Conservation (phyloP, 2,329 filamentous ascomycete species). For the Knufia petricola region DNA sequence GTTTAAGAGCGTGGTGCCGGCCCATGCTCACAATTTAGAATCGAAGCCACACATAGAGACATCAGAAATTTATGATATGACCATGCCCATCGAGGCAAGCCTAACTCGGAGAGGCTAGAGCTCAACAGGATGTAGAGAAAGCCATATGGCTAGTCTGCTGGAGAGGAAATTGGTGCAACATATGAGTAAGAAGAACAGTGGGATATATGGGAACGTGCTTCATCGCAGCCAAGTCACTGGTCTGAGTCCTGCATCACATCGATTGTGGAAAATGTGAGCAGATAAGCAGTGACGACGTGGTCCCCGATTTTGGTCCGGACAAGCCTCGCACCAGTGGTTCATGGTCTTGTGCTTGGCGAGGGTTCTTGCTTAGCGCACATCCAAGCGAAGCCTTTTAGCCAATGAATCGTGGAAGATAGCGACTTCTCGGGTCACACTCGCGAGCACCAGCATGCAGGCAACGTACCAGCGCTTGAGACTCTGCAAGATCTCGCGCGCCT, state of each 20-base stretch:
- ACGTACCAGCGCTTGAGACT: not conserved
- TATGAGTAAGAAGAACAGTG: not conserved
- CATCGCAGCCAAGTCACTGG: not conserved
- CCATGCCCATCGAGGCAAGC: not conserved
- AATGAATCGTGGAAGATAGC: not conserved
- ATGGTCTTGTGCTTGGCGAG: not conserved
- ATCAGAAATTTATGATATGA: not conserved
- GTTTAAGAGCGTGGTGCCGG: constrained; percentile 21
- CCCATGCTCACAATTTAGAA: constrained; percentile 13
- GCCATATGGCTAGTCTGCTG: constrained; percentile 3
- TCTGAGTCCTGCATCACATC: not conserved
- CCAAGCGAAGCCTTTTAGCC: not conserved
- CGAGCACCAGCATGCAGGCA: not conserved
- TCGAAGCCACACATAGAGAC: not conserved
- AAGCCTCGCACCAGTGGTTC: not conserved
- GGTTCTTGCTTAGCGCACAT: not conserved
- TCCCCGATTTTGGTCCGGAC: not conserved
- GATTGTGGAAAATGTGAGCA: not conserved
- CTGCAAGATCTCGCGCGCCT: not conserved
- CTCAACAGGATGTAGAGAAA: not conserved
- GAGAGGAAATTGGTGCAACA: not conserved
- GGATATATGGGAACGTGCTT: not conserved
- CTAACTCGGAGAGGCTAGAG: not conserved
- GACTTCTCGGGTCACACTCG: not conserved
- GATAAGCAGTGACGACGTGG: not conserved